Evolutionary conservation across 306 rosid species (phyloP), one percentile per base, ranked within the genome.

Genomic region (Gynostemma pentaphyllum): DNA sequence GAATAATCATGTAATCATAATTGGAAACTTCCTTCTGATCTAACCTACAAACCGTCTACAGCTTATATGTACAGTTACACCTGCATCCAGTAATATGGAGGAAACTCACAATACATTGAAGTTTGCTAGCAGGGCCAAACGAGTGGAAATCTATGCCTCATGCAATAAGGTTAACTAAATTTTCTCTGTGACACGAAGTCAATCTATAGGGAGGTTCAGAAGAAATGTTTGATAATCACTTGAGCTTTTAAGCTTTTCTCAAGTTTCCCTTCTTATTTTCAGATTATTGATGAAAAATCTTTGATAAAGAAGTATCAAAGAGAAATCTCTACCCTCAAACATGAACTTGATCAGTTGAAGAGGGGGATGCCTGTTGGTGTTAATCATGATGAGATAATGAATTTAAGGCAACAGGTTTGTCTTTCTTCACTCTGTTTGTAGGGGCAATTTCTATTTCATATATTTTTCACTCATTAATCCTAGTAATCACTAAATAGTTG

Each of bases 31-130:
- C 50, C 42, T 59, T 59, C 63, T 74, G 66, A 45, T 66, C 32
- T 68, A 37, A 60, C 56, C 4, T 74, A 9, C 63, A 27, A 60
- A 67, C 67, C 64, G 70, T 70, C 46, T 64, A 22, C 91, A 94
- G 99, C 99, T 94, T 76, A 94, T 94, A 78, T 94, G 99, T 79
- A 94, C 99, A 9, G 85, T 94, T 48, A 94, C 99, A 78, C 99
- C 99, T 11, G 99, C 99, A 51, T 86, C 97, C 68, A 94, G 99
- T 71, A 94, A 87, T 64, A 79, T 85, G 95, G 99, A 94, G 89
- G 99, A 94, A 83, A 94, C 99, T 72, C 99, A 94, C 79, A 94
- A 94, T 70, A 94, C 99, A 53, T 85, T 94, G 82, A 94, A 94
- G 82, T 94, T 94, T 73, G 99, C 99, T 66, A 94, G 83, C 85